Evolutionary conservation across 2,329 filamentous ascomycete genomes (phyloP).

Genomic region (Colletotrichum karsti): DNA sequence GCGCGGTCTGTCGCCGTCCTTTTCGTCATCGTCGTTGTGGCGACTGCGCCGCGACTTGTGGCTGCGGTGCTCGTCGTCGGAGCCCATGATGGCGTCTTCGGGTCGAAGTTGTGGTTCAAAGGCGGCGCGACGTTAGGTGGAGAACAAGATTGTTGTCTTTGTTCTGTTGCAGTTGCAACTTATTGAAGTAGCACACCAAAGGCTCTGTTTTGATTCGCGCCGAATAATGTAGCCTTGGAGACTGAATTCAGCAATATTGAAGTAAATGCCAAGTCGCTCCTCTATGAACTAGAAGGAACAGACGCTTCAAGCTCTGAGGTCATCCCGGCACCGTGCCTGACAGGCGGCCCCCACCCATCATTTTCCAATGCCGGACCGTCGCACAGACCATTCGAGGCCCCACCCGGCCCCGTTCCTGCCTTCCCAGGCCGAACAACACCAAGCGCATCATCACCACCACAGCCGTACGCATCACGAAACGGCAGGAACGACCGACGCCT

Average conservation of each 20-base stretch:
- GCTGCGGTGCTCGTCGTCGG: conserved; percentile 19
- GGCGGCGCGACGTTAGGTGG: no score
- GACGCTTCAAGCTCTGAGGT: not conserved
- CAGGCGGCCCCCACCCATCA: not conserved
- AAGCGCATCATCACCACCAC: not conserved
- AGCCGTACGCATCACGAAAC: not conserved
- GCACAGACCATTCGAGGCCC: not conserved
- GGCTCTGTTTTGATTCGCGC: no score
- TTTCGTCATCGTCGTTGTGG: not conserved
- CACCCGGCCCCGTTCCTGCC: not conserved
- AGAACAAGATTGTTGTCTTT: no score
- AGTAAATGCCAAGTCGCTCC: no score
- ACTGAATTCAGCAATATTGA: no score
- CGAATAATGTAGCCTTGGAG: no score
- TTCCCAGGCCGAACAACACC: not conserved
- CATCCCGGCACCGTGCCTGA: not conserved
- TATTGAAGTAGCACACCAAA: no score
- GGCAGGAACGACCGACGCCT: not conserved
- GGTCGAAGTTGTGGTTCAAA: no score
- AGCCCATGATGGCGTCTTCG: conserved; percentile 4
- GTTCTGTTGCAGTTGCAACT: no score
- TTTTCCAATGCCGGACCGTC: not conserved
- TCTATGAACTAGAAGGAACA: no score
- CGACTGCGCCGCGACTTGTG: conserved; percentile 17
- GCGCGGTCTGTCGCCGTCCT: conserved; percentile 11